phyloP scores from a whole-genome alignment of 164 flowering plant species.

The Berberis thunbergii region DNA sequence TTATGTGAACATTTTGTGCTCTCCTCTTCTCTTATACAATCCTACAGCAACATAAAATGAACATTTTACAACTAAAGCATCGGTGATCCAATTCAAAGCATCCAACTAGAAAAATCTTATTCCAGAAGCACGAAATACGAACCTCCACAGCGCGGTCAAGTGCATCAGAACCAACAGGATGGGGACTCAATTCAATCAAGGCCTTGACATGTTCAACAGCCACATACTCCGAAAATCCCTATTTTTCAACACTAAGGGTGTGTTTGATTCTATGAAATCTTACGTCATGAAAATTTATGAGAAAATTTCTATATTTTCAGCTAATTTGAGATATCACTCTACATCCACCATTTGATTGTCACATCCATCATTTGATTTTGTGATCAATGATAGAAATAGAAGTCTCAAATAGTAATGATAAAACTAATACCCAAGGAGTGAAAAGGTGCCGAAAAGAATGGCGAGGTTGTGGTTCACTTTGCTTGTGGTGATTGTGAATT shows the following conservation, averaged over 20 bases:
- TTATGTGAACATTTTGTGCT: too few species aligned
- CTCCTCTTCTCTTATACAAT: too few species aligned
- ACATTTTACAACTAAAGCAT: background rate
- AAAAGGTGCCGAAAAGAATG: too few species aligned
- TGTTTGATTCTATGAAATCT: too few species aligned
- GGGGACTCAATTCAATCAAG: conserved; percentile 74
- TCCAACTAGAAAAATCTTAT: background rate
- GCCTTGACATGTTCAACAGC: conserved; percentile 72
- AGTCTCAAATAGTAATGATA: too few species aligned
- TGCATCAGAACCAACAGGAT: conserved; percentile 80
- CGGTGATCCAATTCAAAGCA: background rate
- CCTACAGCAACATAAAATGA: too few species aligned
- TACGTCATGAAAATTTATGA: conserved; percentile 52
- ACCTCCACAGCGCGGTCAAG: conserved; percentile 78
- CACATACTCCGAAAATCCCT: conserved; percentile 77
- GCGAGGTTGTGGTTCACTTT: too few species aligned
- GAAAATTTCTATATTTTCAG: conserved; percentile 52
- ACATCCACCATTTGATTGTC: conserved; percentile 12
- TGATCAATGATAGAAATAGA: too few species aligned
- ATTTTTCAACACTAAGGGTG: conserved; percentile 41
- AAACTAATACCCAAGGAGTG: too few species aligned
- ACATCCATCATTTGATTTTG: too few species aligned
- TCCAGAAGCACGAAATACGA: background rate
- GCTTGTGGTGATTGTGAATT: too few species aligned
- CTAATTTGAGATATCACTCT: conserved; percentile 24